Evolutionary conservation across 805 yeast genomes (phyloP).

Genomic region (Ogataea paradorogensis): DNA sequence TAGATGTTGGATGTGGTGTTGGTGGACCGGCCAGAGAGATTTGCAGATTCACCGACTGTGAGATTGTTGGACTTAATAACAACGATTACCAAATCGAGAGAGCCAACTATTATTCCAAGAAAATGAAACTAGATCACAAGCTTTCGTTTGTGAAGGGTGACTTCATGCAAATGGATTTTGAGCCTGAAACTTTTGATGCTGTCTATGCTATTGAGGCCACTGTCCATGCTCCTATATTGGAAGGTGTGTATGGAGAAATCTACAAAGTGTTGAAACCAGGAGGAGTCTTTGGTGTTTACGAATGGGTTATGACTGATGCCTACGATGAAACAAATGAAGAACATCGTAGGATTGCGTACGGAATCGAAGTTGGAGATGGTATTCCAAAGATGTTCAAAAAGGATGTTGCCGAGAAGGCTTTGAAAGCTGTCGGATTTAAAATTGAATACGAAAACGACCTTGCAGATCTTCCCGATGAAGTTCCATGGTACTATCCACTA

Average conservation of each 20-base stretch:
- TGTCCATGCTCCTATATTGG: slow-evolving; percentile 94
- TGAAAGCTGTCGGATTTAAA: slow-evolving; percentile 83
- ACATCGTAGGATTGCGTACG: slow-evolving; percentile 94
- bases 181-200: slow-evolving; percentile 86
- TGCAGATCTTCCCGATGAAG: slow-evolving; percentile 75
- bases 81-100: slow-evolving; percentile 96
- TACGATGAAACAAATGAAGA: slow-evolving; percentile 84
- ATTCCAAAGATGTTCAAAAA: slow-evolving; percentile 93
- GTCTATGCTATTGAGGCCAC: slow-evolving; percentile 99
- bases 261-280: slow-evolving; percentile 96
- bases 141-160: slow-evolving; percentile 92
- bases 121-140: slow-evolving; percentile 63
- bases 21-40: slow-evolving; percentile 99
- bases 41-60: slow-evolving; percentile 82
- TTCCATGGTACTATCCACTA: slow-evolving; percentile 98
- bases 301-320: slow-evolving; percentile 97
- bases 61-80: slow-evolving; percentile 88
- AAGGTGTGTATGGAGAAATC: slow-evolving; percentile 93
- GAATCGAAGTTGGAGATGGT: slow-evolving; percentile 98
- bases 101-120: slow-evolving; percentile 77
- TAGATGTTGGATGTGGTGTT: slow-evolving; percentile 99
- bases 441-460: slow-evolving; percentile 73
- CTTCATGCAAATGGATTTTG: slow-evolving; percentile 98
- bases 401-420: slow-evolving; percentile 84
- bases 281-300: slow-evolving; percentile 96